Percentiles rank a stretch among this genome's conserved stretches.
Evolutionary conservation across 1,284 basidiomycete species (phyloP).

Genomic region (Malassezia obtusa): DNA sequence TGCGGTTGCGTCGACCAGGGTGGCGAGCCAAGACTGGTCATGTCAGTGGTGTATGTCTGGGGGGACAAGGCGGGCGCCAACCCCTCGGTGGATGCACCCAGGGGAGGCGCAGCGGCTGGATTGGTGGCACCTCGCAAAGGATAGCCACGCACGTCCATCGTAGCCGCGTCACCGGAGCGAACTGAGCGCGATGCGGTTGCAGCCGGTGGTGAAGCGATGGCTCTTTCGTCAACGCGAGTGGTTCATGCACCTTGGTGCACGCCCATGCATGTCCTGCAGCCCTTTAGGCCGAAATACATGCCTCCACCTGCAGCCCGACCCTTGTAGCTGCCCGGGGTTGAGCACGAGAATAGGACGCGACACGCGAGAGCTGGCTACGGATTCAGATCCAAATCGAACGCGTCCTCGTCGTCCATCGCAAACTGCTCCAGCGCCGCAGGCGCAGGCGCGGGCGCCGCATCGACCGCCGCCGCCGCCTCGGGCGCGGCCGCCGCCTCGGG

Average conservation of each 20-base stretch:
- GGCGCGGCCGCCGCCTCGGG: constrained; percentile 10
- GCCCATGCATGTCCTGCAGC: background rate
- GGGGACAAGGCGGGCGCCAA: no score
- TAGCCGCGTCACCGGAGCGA: background rate
- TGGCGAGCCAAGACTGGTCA: no score
- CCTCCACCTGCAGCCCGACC: background rate
- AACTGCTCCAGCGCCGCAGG: constrained; percentile 11
- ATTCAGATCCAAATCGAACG: constrained; percentile 36
- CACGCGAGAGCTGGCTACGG: no score
- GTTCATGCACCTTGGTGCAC: background rate
- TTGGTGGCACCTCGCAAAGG: background rate
- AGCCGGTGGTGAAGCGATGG: no score
- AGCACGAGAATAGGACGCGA: no score
- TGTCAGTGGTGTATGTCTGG: no score
- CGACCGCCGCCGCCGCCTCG: background rate
- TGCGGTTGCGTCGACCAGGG: background rate
- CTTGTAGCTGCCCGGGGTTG: no score
- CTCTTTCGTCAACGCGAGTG: no score
- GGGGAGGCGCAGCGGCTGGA: background rate
- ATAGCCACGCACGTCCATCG: background rate
- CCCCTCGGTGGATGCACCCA: no score
- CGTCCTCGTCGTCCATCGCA: constrained; percentile 31
- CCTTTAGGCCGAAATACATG: background rate
- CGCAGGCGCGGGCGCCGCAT: constrained; percentile 16
- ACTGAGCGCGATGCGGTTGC: no score